A percentile compares a stretch with the other conserved stretches of the same genome.
These are phyloP conservation scores for Theobroma cacao DNA, from an alignment of 345 rosid genomes.

Conservation along the genomic window DNA sequence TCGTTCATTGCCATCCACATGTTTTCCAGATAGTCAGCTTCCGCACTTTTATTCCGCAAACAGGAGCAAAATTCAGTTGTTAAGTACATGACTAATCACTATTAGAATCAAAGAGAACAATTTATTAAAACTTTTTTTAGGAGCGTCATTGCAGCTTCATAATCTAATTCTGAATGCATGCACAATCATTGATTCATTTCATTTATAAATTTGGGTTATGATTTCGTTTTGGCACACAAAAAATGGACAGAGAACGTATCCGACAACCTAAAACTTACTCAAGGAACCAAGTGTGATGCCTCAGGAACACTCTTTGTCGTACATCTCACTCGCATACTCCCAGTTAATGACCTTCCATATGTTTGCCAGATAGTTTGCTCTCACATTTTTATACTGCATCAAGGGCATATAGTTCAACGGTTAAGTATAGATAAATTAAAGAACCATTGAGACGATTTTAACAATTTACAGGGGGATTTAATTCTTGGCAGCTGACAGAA, in stretches of 20 bases:
- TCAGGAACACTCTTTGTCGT: constrained; percentile 49
- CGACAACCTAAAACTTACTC: not conserved
- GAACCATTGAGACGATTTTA: not conserved
- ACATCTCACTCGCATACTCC: constrained; percentile 72
- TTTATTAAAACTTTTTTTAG: no score
- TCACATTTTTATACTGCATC: constrained; percentile 76
- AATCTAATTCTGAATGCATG: no score
- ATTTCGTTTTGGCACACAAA: not conserved
- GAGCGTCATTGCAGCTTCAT: no score
- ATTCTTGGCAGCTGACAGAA: no score
- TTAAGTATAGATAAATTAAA: not conserved
- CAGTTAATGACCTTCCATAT: constrained; percentile 93
- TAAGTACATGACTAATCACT: not conserved
- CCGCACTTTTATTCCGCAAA: constrained; percentile 78
- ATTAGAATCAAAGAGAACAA: no score
- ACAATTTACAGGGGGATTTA: no score
- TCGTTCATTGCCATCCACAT: constrained; percentile 92
- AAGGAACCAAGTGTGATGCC: not conserved
- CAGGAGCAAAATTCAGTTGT: not conserved
- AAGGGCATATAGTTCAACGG: not conserved
- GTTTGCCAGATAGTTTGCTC: constrained; percentile 79
- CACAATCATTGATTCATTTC: no score
- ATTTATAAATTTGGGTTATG: no score
- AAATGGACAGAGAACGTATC: not conserved
- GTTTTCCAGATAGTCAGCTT: constrained; percentile 83